Conservation (phyloP, 768 basidiomycete genomes). For the Lactifluus piperatus region DNA sequence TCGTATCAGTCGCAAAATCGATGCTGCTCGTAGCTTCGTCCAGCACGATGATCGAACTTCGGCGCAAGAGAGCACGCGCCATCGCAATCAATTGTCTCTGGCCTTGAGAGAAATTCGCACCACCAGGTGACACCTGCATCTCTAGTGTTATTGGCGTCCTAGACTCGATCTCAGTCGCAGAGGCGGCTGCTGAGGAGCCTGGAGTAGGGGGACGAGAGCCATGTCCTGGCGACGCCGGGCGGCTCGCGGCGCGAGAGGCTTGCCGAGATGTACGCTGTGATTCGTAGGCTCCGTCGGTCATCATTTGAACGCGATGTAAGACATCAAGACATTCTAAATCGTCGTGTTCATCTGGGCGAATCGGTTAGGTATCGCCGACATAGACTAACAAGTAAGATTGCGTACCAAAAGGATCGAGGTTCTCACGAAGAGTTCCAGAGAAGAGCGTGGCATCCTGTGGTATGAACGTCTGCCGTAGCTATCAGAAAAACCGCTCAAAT, state of each 20-base stretch:
- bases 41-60: constrained; percentile 64
- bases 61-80: constrained; percentile 69
- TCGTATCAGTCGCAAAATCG: constrained; percentile 80
- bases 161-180: constrained; percentile 43
- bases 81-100: constrained; percentile 84
- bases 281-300: constrained; percentile 39
- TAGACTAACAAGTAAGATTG: neutral
- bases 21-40: constrained; percentile 85
- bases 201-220: constrained; percentile 30
- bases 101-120: constrained; percentile 87
- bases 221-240: constrained; percentile 35
- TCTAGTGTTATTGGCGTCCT: constrained; percentile 57
- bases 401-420: constrained; percentile 63
- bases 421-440: constrained; percentile 70
- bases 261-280: constrained; percentile 45
- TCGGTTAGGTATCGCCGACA: neutral
- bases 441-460: constrained; percentile 69
- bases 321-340: constrained; percentile 78
- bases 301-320: constrained; percentile 72
- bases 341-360: constrained; percentile 51
- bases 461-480: constrained; percentile 54
- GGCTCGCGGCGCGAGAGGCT: constrained; percentile 40
- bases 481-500: neutral
- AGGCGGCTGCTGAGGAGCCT: constrained; percentile 31
- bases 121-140: constrained; percentile 76